Conservation (phyloP, 2,329 filamentous ascomycete genomes). For the Cytospora piceae region DNA sequence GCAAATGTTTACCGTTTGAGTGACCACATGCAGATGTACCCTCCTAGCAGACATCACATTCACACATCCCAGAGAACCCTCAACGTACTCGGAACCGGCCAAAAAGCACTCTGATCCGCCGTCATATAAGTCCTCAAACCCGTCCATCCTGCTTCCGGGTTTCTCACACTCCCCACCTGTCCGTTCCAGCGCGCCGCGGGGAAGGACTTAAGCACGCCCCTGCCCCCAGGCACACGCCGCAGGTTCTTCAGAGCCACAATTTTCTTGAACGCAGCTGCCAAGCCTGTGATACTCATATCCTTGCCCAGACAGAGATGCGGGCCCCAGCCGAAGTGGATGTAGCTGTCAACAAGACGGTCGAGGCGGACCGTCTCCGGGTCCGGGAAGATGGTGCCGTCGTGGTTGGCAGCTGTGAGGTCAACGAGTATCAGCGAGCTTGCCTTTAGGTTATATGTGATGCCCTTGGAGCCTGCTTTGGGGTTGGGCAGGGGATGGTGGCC, state of each 20-base stretch:
- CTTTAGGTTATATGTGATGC: constrained; percentile 31
- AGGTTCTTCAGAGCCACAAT: constrained; percentile 35
- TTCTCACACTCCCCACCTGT: constrained; percentile 28
- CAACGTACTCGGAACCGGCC: constrained; percentile 34
- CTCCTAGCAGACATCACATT: background rate
- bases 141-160: constrained; percentile 29
- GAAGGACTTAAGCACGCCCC: constrained; percentile 34
- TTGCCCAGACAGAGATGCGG: constrained; percentile 56
- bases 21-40: too few relatives aligned
- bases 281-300: constrained; percentile 43
- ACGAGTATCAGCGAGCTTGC: constrained; percentile 48
- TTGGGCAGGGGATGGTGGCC: constrained; percentile 30
- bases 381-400: constrained; percentile 53
- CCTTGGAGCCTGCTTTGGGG: constrained; percentile 33
- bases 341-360: constrained; percentile 53
- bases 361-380: constrained; percentile 52
- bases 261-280: constrained; percentile 34
- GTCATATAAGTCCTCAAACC: constrained; percentile 35
- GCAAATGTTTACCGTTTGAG: background rate
- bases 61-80: constrained; percentile 34
- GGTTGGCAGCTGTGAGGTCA: constrained; percentile 53
- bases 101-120: constrained; percentile 35
- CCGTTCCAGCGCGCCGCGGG: constrained; percentile 32
- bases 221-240: constrained; percentile 32
- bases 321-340: constrained; percentile 57